Base-by-base conservation (phyloP, 2,329 filamentous ascomycete species). In the Kalmusia sp. region DNA sequence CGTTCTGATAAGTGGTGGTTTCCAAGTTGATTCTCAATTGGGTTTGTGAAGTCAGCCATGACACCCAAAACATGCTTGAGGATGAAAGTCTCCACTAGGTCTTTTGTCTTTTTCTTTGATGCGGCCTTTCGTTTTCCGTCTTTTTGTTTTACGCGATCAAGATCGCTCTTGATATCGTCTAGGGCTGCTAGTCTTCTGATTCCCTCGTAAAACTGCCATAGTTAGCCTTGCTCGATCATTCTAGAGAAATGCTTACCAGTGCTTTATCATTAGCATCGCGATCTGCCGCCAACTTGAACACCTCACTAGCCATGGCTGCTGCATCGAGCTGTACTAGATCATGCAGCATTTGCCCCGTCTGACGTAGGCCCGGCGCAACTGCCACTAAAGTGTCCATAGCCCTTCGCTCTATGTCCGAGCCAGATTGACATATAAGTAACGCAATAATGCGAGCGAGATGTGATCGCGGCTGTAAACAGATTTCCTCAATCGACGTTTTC, bases 31-130 rank as follows among this genome's bases (percentile, higher is more conserved):
- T 91, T 89, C 64, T 93, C 95, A 53, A 97, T 87, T 8, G 82
- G 78, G 57, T 93, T 87, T 0, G 91, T 91, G 59, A 98, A 87
- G 30, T 88, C 84, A 6, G 91, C 87, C 75, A 97, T 92, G 49
- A 98, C 86, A 5, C 92, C 93, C 6, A 99, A 83, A 28, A 96
- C 87, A 70, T 97, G 89, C 25, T 85, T 84, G 57, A 96, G 88
- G 35, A 98, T 84, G 69, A 96, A 98, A 0, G 84, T 79, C 1
- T 87, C 87, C 21, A 96, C 80, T 6, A 49, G 27, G 19, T 40
- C 37, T 4, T 35, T 47, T 1, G 84, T 76, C 54, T 88, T 85
- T 49, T 81, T 77, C 65, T 80, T 83, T 1, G 77, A 70, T 19
- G 75, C 68, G 19, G 71, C 71, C 52, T 74, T 78, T 41, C 76